Evolutionary conservation across 352 stramenopile species (phyloP), one percentile per base, ranked within the genome.

Genomic region (Elongisporangium anandrum): DNA sequence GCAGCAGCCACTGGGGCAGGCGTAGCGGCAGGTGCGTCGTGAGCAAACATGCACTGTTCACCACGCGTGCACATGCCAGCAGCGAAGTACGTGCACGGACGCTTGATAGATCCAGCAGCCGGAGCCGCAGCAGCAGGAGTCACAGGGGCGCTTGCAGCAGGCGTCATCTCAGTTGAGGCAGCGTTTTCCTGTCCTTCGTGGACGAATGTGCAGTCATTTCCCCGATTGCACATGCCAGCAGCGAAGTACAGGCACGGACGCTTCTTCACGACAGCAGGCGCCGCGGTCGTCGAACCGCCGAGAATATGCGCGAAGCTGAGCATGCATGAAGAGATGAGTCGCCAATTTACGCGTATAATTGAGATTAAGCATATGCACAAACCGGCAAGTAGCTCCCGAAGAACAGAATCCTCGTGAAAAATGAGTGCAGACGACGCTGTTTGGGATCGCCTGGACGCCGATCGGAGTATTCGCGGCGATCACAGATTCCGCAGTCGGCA

Each of bases 21-120:
- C 16, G 51, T 19, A 57, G 26, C n/a, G n/a, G 52, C 49, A 2
- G 67, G 63, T 0, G 57, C 29, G 8, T 64, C 59, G 41, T 90
- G 81, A 23, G 74, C 41, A 59, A 69, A 90, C 48, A 52, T 63
- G 61, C 81, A 90, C 54, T 69, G 57, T 17, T 84, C 74, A 0
- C 78, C 81, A 53, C 78, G 81, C 23, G 61, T 68, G 56, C 81
- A 90, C 22, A 75, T 54, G 12, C 76, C 78, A n/a, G 61, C 78
- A 10, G 71, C 65, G 50, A 77, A 86, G 55, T 73, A 90, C 7
- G 68, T 60, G 54, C 81, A 90, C 16, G 63, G 59, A 19, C 60
- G 56, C 29, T 70, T 75, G 54, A 59, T 62, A 20, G 75, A 9
- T 16, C 56, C 47, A 17, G 61, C 47, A 3, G 21, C 22, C 39